Conservation (phyloP, 2,329 filamentous ascomycete genomes). For the Colletotrichum graminicola region DNA sequence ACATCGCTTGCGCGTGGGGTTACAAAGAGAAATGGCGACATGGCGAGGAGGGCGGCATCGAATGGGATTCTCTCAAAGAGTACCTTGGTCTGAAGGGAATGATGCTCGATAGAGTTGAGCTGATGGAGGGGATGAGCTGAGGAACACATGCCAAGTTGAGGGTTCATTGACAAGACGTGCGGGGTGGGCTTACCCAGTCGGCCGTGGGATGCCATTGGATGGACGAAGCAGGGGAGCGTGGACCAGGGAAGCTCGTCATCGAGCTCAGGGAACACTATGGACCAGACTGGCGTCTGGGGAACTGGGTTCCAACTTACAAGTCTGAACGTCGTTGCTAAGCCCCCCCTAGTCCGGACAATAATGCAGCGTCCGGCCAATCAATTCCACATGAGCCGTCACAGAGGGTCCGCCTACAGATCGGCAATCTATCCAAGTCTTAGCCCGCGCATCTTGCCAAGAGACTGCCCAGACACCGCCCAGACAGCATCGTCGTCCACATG, state of each 20-base stretch:
- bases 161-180: constrained; percentile 37
- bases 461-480: constrained; percentile 41
- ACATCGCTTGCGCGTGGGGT: constrained; percentile 89
- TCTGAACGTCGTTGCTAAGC: constrained; percentile 40
- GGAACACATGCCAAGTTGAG: constrained; percentile 25
- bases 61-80: constrained; percentile 89
- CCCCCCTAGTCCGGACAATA: constrained; percentile 43
- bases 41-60: constrained; percentile 90
- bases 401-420: constrained; percentile 36
- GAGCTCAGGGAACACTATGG: constrained; percentile 31
- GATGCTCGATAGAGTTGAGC: constrained; percentile 87
- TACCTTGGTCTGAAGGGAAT: constrained; percentile 87
- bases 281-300: constrained; percentile 9
- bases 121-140: constrained; percentile 88
- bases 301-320: constrained; percentile 30
- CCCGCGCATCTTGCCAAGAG: constrained; percentile 43
- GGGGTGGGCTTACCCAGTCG: constrained; percentile 19
- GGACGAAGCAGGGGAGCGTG: constrained; percentile 11
- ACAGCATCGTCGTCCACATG: constrained; percentile 39
- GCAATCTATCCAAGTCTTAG: constrained; percentile 42
- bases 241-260: constrained; percentile 37
- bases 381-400: constrained; percentile 30
- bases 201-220: constrained; percentile 27
- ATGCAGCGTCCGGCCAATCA: constrained; percentile 40
- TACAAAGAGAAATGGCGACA: constrained; percentile 84